Conservation (phyloP, 2,329 filamentous ascomycete genomes). For the Verticillium dahliae region DNA sequence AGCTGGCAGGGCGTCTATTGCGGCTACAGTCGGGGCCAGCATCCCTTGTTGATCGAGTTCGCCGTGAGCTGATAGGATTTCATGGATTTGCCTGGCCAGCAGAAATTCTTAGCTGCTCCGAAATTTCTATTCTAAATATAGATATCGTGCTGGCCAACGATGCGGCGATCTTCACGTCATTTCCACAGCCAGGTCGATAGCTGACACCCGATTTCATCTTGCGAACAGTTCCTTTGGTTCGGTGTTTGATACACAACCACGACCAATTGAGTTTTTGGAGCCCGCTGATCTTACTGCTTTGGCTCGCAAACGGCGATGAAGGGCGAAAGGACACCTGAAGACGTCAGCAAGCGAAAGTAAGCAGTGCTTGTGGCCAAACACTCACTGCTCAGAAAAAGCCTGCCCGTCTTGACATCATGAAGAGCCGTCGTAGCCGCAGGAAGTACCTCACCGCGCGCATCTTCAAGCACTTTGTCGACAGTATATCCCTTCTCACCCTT, state of each 20-base stretch:
- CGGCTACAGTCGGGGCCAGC: background rate
- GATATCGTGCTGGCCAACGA: too few species aligned
- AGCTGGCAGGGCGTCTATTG: background rate
- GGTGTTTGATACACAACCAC: too few species aligned
- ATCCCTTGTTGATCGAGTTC: background rate
- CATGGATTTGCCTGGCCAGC: too few species aligned
- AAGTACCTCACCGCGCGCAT: conserved; percentile 15
- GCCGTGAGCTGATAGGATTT: background rate
- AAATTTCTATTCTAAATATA: too few species aligned
- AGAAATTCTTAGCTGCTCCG: too few species aligned
- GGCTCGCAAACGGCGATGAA: conserved; percentile 16
- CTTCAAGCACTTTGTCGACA: conserved; percentile 20
- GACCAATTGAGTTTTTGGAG: too few species aligned
- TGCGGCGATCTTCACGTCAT: too few species aligned
- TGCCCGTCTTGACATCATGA: conserved; percentile 19
- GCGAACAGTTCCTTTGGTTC: too few species aligned
- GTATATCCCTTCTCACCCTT: conserved; percentile 10
- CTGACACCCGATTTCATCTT: too few species aligned
- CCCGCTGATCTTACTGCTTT: background rate
- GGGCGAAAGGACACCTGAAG: conserved; percentile 12
- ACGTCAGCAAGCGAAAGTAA: background rate
- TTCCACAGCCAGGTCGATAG: too few species aligned
- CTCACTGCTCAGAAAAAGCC: conserved; percentile 19
- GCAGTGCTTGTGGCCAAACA: background rate
- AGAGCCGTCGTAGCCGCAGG: conserved; percentile 17